phyloP scores from a whole-genome alignment of 163 green algal genomes.

The Chlamydomonas reinhardtii region DNA sequence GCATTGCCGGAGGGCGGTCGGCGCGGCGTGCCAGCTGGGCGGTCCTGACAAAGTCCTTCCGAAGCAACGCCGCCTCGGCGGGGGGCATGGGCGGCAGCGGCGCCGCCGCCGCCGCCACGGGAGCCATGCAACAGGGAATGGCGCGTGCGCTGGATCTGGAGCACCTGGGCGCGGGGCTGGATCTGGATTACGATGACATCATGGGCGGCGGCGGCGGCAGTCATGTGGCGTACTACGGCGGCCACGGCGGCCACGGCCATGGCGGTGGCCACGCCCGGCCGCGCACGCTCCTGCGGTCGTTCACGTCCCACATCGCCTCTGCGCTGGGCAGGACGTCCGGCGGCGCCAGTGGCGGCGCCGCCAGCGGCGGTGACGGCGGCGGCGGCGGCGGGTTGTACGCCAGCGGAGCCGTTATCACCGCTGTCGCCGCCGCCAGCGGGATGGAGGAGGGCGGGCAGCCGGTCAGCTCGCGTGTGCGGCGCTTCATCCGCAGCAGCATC shows the following conservation, averaged over 20 bases:
- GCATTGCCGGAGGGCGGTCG: no score
- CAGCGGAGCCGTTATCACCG: neutral
- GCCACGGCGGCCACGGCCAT: no score
- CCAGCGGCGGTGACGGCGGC: neutral
- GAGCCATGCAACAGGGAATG: neutral
- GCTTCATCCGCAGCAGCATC: no score
- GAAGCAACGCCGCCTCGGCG: neutral
- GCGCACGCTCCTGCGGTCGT: constrained; percentile 2
- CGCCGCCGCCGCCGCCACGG: no score
- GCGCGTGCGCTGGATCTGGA: constrained; percentile 2
- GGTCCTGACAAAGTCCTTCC: neutral
- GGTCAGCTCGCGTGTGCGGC: no score
- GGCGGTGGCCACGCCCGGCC: no score
- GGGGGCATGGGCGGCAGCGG: neutral
- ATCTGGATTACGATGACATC: constrained; percentile 1
- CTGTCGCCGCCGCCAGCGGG: no score
- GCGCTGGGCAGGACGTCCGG: constrained; percentile 12
- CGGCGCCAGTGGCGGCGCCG: neutral
- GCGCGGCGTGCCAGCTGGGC: constrained; percentile 11
- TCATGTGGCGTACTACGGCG: no score
- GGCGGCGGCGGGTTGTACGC: no score
- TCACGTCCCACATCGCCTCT: constrained; percentile 23
- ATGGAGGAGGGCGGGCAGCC: no score
- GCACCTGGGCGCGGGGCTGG: neutral
- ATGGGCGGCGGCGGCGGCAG: no score